phyloP scores from a whole-genome alignment of 805 yeast genomes.

The Metschnikowia corniflorae region DNA sequence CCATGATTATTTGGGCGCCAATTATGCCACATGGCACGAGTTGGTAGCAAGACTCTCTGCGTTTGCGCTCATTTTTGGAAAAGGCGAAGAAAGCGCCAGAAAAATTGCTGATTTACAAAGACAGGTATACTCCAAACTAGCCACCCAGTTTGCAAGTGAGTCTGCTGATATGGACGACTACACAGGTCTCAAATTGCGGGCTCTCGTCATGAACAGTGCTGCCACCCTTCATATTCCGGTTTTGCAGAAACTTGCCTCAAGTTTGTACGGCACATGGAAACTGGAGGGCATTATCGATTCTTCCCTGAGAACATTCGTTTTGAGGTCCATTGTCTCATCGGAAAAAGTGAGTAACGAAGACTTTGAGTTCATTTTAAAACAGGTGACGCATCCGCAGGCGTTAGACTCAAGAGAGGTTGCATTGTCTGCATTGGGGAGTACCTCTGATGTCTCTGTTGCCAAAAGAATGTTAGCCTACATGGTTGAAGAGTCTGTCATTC shows the following conservation, averaged over 20 bases:
- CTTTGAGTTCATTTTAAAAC: slow-evolving; percentile 41
- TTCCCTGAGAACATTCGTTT: slow-evolving; percentile 41
- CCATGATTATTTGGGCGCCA: slow-evolving; percentile 27
- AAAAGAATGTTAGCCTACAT: slow-evolving; percentile 36
- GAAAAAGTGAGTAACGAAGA: slow-evolving; percentile 27
- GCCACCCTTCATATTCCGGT: slow-evolving; percentile 38
- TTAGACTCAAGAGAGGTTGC: slow-evolving; percentile 60
- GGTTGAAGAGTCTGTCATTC: slow-evolving; percentile 42
- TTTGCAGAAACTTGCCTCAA: slow-evolving; percentile 34
- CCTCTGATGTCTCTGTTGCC: slow-evolving; percentile 35
- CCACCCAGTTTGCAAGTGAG: slow-evolving; percentile 22
- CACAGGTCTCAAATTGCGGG: slow-evolving; percentile 30
- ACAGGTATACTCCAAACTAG: slow-evolving; percentile 30
- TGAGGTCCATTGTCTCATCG: slow-evolving; percentile 41
- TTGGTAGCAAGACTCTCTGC: slow-evolving; percentile 39
- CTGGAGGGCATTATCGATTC: slow-evolving; percentile 35
- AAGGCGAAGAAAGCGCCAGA: not conserved
- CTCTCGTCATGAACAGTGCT: slow-evolving; percentile 38
- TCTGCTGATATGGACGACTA: slow-evolving; percentile 22
- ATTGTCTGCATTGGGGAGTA: slow-evolving; percentile 50
- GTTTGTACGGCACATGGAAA: slow-evolving; percentile 26
- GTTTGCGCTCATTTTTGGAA: slow-evolving; percentile 36
- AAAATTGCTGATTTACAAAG: slow-evolving; percentile 18
- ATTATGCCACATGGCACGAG: slow-evolving; percentile 55
- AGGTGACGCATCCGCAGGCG: slow-evolving; percentile 48